A percentile compares a stretch with the other conserved stretches of the same genome.
phyloP scores from a whole-genome alignment of 192 early-diverging fungal genomes.

The Coemansia sp. region DNA sequence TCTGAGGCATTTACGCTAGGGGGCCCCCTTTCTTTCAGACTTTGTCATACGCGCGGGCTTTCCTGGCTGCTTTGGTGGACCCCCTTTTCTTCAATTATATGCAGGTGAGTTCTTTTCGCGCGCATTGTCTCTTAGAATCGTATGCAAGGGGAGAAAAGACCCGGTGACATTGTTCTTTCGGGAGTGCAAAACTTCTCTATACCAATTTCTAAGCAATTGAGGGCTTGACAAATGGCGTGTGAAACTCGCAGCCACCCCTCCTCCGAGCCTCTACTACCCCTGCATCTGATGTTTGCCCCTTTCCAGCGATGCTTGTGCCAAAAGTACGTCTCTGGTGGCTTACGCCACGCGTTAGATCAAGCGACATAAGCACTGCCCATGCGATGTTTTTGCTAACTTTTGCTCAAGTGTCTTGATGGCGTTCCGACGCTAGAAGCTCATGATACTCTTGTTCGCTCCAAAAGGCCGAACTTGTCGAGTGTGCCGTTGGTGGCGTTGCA shows the following conservation, averaged over 20 bases:
- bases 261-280: background rate
- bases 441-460: no score
- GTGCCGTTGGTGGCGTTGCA: no score
- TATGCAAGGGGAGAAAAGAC: background rate
- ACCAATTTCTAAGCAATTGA: background rate
- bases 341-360: background rate
- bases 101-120: background rate
- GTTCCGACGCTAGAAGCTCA: no score
- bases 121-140: background rate
- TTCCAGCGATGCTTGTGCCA: background rate
- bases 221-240: background rate
- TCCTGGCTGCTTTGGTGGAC: background rate
- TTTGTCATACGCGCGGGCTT: conserved; percentile 4
- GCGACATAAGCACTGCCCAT: no score
- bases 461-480: no score
- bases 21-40: background rate
- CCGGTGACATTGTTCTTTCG: background rate
- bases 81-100: background rate
- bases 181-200: background rate
- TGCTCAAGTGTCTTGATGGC: background rate
- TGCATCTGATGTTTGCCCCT: background rate
- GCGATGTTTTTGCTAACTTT: background rate
- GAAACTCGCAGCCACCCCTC: background rate
- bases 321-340: background rate
- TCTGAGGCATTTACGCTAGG: conserved; percentile 4